These are phyloP conservation scores for Teratosphaeria gauchensis DNA, from an alignment of 2,329 filamentous ascomycete genomes.

Conservation along the genomic window DNA sequence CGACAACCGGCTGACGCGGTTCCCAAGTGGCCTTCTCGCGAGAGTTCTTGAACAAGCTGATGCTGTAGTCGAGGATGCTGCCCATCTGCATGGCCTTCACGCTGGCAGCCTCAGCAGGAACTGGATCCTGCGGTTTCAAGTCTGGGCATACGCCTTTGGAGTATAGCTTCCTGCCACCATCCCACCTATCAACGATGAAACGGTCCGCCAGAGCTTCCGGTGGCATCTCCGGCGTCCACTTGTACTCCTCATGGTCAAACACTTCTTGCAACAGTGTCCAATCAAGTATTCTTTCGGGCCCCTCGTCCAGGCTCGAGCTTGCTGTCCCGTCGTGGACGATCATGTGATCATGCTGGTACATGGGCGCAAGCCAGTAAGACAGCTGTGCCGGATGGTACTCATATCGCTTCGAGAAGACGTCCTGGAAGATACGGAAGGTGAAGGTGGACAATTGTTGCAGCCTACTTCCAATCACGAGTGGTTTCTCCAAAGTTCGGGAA, in stretches of 20 bases:
- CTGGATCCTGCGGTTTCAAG: conserved; percentile 54
- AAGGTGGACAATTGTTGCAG: conserved; percentile 56
- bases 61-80: conserved; percentile 69
- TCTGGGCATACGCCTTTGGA: conserved; percentile 37
- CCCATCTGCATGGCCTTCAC: conserved; percentile 24
- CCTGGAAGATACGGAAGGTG: conserved; percentile 65
- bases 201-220: conserved; percentile 31
- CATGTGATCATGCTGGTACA: not conserved
- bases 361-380: conserved; percentile 75
- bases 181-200: conserved; percentile 40
- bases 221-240: conserved; percentile 36
- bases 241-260: conserved; percentile 28
- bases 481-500: conserved; percentile 32
- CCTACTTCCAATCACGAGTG: conserved; percentile 36
- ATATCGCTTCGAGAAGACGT: conserved; percentile 85
- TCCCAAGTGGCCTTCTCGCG: conserved; percentile 45
- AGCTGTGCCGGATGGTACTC: conserved; percentile 53
- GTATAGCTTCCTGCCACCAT: conserved; percentile 51
- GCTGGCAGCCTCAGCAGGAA: conserved; percentile 43
- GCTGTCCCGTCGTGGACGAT: not conserved
- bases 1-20: conserved; percentile 68
- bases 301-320: not conserved
- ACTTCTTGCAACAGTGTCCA: conserved; percentile 48
- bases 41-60: conserved; percentile 61
- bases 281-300: conserved; percentile 40